Evolutionary conservation across 768 basidiomycete species (phyloP).

Genomic region (Tricholoma furcatifolium): DNA sequence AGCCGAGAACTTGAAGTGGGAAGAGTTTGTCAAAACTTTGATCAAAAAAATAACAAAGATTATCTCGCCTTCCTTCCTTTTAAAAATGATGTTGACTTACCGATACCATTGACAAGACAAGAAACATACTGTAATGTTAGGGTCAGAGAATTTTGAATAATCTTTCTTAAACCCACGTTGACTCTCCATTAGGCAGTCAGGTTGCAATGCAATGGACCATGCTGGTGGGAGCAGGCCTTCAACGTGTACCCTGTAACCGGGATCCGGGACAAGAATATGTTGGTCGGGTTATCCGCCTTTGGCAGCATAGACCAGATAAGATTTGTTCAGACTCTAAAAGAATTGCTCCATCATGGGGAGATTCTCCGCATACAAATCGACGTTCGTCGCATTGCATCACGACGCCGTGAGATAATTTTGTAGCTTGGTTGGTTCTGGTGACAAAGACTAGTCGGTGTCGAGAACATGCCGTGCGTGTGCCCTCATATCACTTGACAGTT

Average conservation of each 20-base stretch:
- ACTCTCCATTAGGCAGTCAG: constrained; percentile 47
- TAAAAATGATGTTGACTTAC: constrained; percentile 13
- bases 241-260: constrained; percentile 70
- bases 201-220: constrained; percentile 50
- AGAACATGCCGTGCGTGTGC: constrained; percentile 1
- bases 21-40: constrained; percentile 34
- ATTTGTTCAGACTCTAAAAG: constrained; percentile 26
- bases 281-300: constrained; percentile 56
- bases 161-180: constrained; percentile 21
- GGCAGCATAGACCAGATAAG: constrained; percentile 57
- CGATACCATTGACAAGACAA: constrained; percentile 6
- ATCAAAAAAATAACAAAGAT: constrained; percentile 23
- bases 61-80: constrained; percentile 13
- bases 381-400: constrained; percentile 7
- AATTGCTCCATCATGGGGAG: neutral
- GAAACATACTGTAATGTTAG: constrained; percentile 21
- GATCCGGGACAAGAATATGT: constrained; percentile 63
- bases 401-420: constrained; percentile 8
- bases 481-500: constrained; percentile 5
- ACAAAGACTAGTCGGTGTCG: constrained; percentile 3
- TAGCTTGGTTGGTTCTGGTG: constrained; percentile 2
- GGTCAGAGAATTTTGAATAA: constrained; percentile 25
- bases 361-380: constrained; percentile 9
- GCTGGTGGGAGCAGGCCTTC: constrained; percentile 39
- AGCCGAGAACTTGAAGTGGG: constrained; percentile 50